Evolutionary conservation across 2,329 filamentous ascomycete genomes (phyloP).

Genomic region (Fusarium nematophilum): DNA sequence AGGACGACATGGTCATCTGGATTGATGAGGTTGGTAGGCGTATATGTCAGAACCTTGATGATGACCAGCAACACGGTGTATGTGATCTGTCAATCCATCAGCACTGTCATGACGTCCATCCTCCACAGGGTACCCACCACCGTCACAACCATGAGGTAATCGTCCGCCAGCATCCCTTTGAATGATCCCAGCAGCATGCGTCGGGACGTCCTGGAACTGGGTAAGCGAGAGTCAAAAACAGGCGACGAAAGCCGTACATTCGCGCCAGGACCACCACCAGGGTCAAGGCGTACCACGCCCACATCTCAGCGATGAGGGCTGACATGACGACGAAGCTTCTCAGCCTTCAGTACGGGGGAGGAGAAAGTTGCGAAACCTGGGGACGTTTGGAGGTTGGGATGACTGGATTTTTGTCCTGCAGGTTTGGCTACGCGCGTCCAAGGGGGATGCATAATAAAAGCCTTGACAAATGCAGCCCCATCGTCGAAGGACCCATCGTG

Average conservation of each 20-base stretch:
- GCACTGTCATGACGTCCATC: background rate
- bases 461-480: too few species aligned
- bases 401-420: too few species aligned
- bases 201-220: slow-evolving; percentile 47
- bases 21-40: slow-evolving; percentile 68
- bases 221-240: slow-evolving; percentile 1
- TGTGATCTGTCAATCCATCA: slow-evolving; percentile 13
- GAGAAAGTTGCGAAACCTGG: background rate
- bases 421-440: too few species aligned
- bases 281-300: slow-evolving; percentile 56
- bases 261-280: slow-evolving; percentile 51
- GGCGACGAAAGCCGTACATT: slow-evolving; percentile 46
- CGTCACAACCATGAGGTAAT: slow-evolving; percentile 65
- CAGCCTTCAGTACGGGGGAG: too few species aligned
- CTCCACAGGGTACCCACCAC: slow-evolving; percentile 50
- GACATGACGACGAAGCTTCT: slow-evolving; percentile 32
- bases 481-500: background rate
- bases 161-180: slow-evolving; percentile 61
- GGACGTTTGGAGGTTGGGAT: too few species aligned
- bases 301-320: slow-evolving; percentile 50
- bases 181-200: slow-evolving; percentile 56
- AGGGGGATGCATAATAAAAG: too few species aligned
- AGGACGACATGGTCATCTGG: slow-evolving; percentile 57
- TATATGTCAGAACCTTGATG: slow-evolving; percentile 43
- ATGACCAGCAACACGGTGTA: slow-evolving; percentile 39